Evolutionary conservation across 345 rosid species (phyloP).

Genomic region (Eucalyptus camaldulensis): DNA sequence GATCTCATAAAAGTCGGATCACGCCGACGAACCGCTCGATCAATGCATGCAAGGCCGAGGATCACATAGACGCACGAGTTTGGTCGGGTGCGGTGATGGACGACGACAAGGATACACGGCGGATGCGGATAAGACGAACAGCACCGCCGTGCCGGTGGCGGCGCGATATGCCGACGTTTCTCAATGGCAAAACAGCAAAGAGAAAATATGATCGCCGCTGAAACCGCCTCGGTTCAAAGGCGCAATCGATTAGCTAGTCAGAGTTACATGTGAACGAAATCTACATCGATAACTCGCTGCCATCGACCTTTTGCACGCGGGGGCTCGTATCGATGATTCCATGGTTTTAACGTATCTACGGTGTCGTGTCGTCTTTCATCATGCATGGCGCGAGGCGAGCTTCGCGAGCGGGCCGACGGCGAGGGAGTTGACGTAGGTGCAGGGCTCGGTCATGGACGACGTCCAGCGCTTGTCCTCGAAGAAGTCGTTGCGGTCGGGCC

Average conservation of each 20-base stretch:
- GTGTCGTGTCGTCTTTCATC: neutral
- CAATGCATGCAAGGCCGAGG: neutral
- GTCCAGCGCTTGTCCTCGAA: constrained; percentile 57
- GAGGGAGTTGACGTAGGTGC: constrained; percentile 74
- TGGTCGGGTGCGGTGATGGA: neutral
- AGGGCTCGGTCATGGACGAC: constrained; percentile 68
- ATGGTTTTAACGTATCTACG: neutral
- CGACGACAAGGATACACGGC: neutral
- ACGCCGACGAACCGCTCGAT: neutral
- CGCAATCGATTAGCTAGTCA: neutral
- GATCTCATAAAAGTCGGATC: neutral
- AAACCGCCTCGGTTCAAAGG: neutral
- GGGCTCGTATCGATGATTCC: neutral
- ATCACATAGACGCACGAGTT: neutral
- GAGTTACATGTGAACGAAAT: neutral
- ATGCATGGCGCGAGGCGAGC: constrained; percentile 19
- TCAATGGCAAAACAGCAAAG: neutral
- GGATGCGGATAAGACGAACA: neutral
- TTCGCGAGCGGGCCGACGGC: constrained; percentile 70
- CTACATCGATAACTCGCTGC: neutral
- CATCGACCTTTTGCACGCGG: neutral
- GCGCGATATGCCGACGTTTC: neutral
- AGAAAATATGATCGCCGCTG: neutral
- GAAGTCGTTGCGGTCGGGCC: constrained; percentile 64
- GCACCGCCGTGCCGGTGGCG: neutral